Evolutionary conservation across 352 stramenopile species (phyloP), one percentile per base, ranked within the genome.

Genomic region (Phytophthora hibernalis): DNA sequence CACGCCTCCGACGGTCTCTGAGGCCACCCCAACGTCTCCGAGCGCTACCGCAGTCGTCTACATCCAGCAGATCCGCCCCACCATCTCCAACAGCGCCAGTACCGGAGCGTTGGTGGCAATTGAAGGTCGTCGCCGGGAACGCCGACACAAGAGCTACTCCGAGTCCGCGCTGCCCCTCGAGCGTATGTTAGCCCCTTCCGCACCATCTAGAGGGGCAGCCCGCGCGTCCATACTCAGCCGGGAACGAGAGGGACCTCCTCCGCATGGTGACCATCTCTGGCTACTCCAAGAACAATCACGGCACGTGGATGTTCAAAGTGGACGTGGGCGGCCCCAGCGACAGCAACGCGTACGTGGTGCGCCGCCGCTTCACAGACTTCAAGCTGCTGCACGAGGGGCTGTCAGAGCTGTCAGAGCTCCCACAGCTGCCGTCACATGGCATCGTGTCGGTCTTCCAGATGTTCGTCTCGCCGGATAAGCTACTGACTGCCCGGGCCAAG

Each of bases 271-370:
- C 68, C 11, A 89, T 92, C 53, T 87, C 82, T 8, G 78, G 80
- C 10, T 89, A 83, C 60, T 83, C 71, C 49, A 82, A 89, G 74
- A 89, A 82, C 66, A 77, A 52, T 43, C 80, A 82, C 38, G 83
- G 83, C 62, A 90, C 80, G 38, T 92, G 83, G 83, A 82, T 90
- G 64, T 92, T 92, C 61, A 90, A 87, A 60, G 82, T 92, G 18
- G 79, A 92, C 54, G 76, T 92, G 1, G 72, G 80, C 26, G 77
- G 77, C 22, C 61, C 65, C 30, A 80, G 76, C 24, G 73, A 83
- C 56, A 78, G 66, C 33, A 80, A 87, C 62, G 77, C 73, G 33
- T 92, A 92, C 76, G 81, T 79, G 22, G 74, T 92, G 35, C 81
- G 80, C 8, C 83, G 83, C n/a, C 83, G 83, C 44, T 92, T 92